Evolutionary conservation across 352 stramenopile genomes (phyloP).

Genomic region (Globisporangium rhizosaccharum): DNA sequence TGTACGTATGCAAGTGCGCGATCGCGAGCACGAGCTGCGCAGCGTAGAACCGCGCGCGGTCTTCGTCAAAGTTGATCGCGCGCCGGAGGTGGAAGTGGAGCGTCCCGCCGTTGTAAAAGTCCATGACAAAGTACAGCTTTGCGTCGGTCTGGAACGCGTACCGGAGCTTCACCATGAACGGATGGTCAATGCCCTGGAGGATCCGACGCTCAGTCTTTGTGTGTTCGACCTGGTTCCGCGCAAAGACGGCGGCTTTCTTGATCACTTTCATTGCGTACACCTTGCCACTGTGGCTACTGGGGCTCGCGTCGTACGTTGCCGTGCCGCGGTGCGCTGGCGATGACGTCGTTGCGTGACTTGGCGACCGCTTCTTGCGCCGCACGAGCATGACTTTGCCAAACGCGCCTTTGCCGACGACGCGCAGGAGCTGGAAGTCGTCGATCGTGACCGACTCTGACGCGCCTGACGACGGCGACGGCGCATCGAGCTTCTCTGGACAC

Average conservation of each 20-base stretch:
- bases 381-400: slow-evolving; percentile 95
- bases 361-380: slow-evolving; percentile 32
- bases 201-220: slow-evolving; percentile 89
- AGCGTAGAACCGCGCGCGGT: slow-evolving; percentile 67
- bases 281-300: slow-evolving; percentile 19
- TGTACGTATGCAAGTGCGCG: slow-evolving; percentile 78
- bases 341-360: neutral
- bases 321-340: neutral
- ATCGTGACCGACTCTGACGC: slow-evolving; percentile 10
- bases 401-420: slow-evolving; percentile 95
- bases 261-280: slow-evolving; percentile 92
- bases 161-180: slow-evolving; percentile 82
- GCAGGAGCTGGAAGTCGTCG: slow-evolving; percentile 78
- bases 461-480: neutral
- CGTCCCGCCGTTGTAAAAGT: slow-evolving; percentile 85
- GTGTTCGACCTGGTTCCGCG: slow-evolving; percentile 88
- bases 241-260: slow-evolving; percentile 85
- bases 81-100: slow-evolving; percentile 78
- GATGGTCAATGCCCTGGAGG: slow-evolving; percentile 79
- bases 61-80: slow-evolving; percentile 65
- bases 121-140: slow-evolving; percentile 89
- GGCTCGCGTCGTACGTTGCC: slow-evolving; percentile 4
- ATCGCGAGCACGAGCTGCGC: slow-evolving; percentile 79
- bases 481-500: slow-evolving; percentile 6
- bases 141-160: slow-evolving; percentile 82